Conservation (phyloP, 148 eudicot genomes). For the Beta vulgaris region DNA sequence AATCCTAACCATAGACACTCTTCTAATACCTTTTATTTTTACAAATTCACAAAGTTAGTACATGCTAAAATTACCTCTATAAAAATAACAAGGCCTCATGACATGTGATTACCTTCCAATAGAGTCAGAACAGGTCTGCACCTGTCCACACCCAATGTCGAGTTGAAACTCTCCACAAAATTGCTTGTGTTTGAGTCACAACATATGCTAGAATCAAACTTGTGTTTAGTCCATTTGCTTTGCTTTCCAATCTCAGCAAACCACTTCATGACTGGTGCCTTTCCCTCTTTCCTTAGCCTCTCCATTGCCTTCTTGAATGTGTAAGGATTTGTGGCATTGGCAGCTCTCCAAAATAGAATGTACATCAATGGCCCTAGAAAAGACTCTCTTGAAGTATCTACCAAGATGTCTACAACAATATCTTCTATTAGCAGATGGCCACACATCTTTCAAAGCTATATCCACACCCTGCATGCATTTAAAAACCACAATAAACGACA, state of each 20-base stretch:
- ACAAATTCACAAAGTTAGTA: not conserved
- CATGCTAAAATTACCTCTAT: too few species aligned
- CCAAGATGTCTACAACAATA: not conserved
- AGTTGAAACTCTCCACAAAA: slow-evolving; percentile 13
- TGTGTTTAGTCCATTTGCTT: not conserved
- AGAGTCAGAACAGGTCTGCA: not conserved
- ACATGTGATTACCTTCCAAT: not conserved
- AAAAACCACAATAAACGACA: too few species aligned
- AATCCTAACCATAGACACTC: not conserved
- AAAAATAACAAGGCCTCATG: not conserved
- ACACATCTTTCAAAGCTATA: not conserved
- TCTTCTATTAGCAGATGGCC: not conserved
- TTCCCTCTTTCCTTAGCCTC: not conserved
- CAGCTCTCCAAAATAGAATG: not conserved
- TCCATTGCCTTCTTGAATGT: not conserved
- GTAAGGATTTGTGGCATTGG: not conserved
- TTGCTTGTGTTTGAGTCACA: slow-evolving; percentile 7
- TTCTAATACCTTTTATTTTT: not conserved
- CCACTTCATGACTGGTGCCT: not conserved
- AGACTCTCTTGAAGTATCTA: not conserved
- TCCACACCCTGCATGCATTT: not conserved
- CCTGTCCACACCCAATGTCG: not conserved
- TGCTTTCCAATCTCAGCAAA: not conserved
- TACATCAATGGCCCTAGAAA: not conserved
- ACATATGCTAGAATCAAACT: not conserved